Base-by-base conservation (phyloP, 805 yeast genomes). In the Suhomyces canberraensis region DNA sequence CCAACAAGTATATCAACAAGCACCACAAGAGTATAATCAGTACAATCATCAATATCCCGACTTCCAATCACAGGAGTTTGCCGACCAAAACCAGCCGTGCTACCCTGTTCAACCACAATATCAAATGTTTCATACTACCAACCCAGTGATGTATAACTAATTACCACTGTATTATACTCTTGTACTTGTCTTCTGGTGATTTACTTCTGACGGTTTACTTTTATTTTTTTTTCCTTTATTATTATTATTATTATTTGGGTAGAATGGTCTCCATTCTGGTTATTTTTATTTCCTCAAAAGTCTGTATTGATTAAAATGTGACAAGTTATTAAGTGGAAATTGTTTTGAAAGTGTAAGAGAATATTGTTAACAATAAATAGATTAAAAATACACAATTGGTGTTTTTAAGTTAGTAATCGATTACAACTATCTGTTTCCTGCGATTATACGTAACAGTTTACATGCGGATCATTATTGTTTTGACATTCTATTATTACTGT, bases 71-170 rank as follows among this genome's bases (percentile, higher is more conserved):
- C 35, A 31, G 16, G 18, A 21, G 9, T 19, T 16, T 29, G 6
- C 21, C n/a, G 19, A 29, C 7, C 35, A 32, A 19, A 17, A 22
- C 29, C 35, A 32, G 16, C 36, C 17, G 16, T 28, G 31, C 16
- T 25, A 24, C n/a, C 36, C 36, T 3, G n/a, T 27, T 13, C 31
- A 25, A 4, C 36, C 25, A 21, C 31, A 33, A 21, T 33, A 19
- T 31, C 36, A 33, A 27, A 19, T 25, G 29, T 32, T 24, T 18
- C 9, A 16, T n/a, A 32, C n/a, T 14, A 4, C 29, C 4, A 32
- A 32, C 19, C 36, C 31, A 11, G 25, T 26, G 31, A 27, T 33
- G 30, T 33, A 26, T 15, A 33, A 33, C 16, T 26, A 33, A 26
- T 14, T 20, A 7, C 9, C 22, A 9, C 9, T 20, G 22, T 9